A percentile compares a stretch with the other conserved stretches of the same genome.
Evolutionary conservation across 768 basidiomycete species (phyloP).

Genomic region (Termitomyces sp.): DNA sequence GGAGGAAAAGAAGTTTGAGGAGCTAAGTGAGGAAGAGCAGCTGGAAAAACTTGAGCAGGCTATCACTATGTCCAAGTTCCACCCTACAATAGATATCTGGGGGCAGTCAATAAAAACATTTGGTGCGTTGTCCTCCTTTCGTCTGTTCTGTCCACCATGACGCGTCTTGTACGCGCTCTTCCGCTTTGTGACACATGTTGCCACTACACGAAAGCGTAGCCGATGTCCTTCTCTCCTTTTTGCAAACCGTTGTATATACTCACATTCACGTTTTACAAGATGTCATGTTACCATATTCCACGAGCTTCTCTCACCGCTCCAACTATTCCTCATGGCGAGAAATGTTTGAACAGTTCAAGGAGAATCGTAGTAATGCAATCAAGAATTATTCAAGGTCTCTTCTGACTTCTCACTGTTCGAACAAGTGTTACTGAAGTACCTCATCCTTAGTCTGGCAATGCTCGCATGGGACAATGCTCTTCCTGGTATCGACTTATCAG

Average conservation of each 20-base stretch:
- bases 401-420: not conserved
- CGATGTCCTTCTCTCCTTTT: not conserved
- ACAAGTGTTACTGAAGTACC: not conserved
- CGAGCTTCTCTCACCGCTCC: conserved; percentile 11
- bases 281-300: conserved; percentile 31
- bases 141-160: not conserved
- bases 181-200: not conserved
- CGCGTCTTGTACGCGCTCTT: not conserved
- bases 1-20: conserved; percentile 9
- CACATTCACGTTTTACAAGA: conserved; percentile 27
- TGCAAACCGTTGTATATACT: not conserved
- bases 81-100: conserved; percentile 37
- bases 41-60: conserved; percentile 32
- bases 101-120: conserved; percentile 34
- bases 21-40: conserved; percentile 26
- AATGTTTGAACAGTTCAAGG: conserved; percentile 22
- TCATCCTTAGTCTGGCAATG: conserved; percentile 21
- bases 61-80: conserved; percentile 25
- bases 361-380: conserved; percentile 24
- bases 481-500: conserved; percentile 25
- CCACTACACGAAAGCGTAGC: not conserved
- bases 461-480: conserved; percentile 28
- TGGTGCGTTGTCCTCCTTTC: conserved; percentile 24
- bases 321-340: conserved; percentile 17
- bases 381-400: conserved; percentile 28